Evolutionary conservation across 345 rosid species (phyloP), one percentile per base, ranked within the genome.

Genomic region (Pugionium cornutum): DNA sequence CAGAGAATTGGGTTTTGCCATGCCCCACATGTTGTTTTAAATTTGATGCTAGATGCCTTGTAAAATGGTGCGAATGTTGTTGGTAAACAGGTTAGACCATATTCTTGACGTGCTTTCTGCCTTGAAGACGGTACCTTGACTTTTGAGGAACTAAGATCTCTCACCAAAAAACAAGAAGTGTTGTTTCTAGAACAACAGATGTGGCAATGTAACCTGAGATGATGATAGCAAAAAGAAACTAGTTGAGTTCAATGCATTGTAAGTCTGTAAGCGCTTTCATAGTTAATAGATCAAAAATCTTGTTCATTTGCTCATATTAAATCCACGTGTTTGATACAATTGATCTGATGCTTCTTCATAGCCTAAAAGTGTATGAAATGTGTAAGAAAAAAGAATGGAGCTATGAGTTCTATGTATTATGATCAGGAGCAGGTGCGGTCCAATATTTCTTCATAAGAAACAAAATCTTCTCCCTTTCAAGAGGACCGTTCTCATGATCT

Each of bases 401-500:
- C 43, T 47, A 31, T 10, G 8, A 42, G 45, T 53, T 47, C 31
- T 34, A 64, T 33, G 49, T 37, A 47, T 64, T 9, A 66, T 74
- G 68, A 47, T 74, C 73, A 67, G 26, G 69, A 5, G 68, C 77
- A 45, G 73, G 77, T 2, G 68, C 64, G 26, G 94, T 85, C 98
- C 97, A 92, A 40, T 90, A 88, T 61, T 58, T 70, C 72, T 94
- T 94, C 6, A 66, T 74, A 4, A 92, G 96, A 75, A 81, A 84
- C 41, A 94, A 83, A 61, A 88, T 74, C 76, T 90, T 94, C 75
- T 83, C 87, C 68, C 96, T 82, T 42, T 77, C 65, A 54, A 69
- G 85, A 5, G 98, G 89, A 31, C 96, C 83, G 1, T 76, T 59
- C 72, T 94, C 99, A 68, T 92, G 92, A 70, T 92, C 99, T 4